phyloP scores from a whole-genome alignment of 148 eudicot genomes.

The Heliosperma pusillum region DNA sequence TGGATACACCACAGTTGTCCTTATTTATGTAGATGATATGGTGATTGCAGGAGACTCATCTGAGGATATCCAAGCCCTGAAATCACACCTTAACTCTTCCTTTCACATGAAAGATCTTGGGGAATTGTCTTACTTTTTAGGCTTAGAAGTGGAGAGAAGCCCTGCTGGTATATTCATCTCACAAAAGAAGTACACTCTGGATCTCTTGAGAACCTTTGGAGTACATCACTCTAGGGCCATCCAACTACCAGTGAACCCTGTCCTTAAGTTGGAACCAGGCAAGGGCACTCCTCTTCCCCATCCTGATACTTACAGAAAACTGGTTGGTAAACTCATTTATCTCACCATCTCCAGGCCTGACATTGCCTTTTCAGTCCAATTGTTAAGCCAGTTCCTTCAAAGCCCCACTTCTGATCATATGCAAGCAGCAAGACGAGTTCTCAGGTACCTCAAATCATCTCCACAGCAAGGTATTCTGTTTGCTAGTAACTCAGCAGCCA shows the following conservation, averaged over 20 bases:
- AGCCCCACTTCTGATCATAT: no score
- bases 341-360: no score
- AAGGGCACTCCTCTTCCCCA: no score
- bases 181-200: background rate
- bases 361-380: background rate
- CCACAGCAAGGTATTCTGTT: no score
- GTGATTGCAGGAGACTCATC: background rate
- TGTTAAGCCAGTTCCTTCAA: no score
- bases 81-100: background rate
- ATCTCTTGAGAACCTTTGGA: background rate
- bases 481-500: no score
- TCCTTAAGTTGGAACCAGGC: no score
- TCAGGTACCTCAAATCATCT: no score
- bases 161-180: background rate
- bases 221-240: background rate
- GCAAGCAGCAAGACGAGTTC: no score
- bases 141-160: background rate
- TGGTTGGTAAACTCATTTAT: no score
- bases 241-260: background rate
- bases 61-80: background rate
- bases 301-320: no score
- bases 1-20: background rate
- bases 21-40: background rate
- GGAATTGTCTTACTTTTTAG: background rate
- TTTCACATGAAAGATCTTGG: background rate